These are phyloP conservation scores for Yarrowia yakushimensis DNA, from an alignment of 805 yeast genomes.

Conservation along the genomic window DNA sequence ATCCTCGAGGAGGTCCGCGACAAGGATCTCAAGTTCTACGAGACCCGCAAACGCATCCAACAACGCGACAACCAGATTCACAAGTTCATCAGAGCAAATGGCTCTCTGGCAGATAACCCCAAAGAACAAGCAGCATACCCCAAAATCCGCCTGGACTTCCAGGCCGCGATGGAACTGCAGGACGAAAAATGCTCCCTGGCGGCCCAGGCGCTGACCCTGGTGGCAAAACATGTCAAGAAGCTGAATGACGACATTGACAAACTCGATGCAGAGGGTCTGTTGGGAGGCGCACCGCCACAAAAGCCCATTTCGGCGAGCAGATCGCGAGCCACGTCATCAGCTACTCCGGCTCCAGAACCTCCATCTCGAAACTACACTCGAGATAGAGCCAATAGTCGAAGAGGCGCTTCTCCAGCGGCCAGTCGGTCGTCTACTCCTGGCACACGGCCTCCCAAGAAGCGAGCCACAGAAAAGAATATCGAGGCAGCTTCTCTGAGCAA, in stretches of 20 bases:
- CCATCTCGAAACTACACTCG: slow-evolving; percentile 24
- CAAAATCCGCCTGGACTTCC: slow-evolving; percentile 67
- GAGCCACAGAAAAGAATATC: not conserved
- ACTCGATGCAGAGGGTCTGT: slow-evolving; percentile 74
- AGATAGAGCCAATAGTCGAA: slow-evolving; percentile 5
- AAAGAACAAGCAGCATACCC: slow-evolving; percentile 66
- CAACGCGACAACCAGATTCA: slow-evolving; percentile 77
- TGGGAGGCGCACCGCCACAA: slow-evolving; percentile 43
- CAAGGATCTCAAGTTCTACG: slow-evolving; percentile 64
- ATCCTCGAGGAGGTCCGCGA: slow-evolving; percentile 71
- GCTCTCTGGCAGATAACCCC: slow-evolving; percentile 75
- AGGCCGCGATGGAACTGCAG: slow-evolving; percentile 58
- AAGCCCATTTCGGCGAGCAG: slow-evolving; percentile 26
- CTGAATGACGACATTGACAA: slow-evolving; percentile 73
- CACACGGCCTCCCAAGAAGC: slow-evolving; percentile 19
- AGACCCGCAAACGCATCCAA: slow-evolving; percentile 60
- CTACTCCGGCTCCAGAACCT: slow-evolving; percentile 27
- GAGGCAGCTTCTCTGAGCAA: not conserved
- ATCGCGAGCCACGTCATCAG: slow-evolving; percentile 27
- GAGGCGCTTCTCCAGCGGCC: slow-evolving; percentile 21
- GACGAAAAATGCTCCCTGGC: slow-evolving; percentile 75
- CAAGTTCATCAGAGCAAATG: slow-evolving; percentile 76
- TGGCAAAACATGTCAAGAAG: slow-evolving; percentile 68
- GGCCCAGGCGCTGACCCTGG: slow-evolving; percentile 74
- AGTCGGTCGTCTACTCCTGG: slow-evolving; percentile 22